Evolutionary conservation across 495 filamentous ascomycete species (phyloP).

Genomic region (Parathielavia hyrcaniae): DNA sequence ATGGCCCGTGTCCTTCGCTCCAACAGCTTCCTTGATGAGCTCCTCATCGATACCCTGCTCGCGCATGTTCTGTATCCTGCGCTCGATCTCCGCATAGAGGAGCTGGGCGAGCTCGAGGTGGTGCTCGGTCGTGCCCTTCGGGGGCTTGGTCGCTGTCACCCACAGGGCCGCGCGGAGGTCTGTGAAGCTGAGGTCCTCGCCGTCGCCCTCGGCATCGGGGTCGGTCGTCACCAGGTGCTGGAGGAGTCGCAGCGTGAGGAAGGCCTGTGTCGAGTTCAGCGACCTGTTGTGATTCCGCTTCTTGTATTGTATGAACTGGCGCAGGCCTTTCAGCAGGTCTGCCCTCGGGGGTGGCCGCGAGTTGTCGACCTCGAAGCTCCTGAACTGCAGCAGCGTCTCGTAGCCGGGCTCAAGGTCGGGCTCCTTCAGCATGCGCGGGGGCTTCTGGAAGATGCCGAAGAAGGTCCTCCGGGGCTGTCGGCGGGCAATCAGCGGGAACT

Average conservation of each 20-base stretch:
- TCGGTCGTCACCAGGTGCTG: conserved; percentile 49
- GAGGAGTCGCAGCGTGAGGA: conserved; percentile 51
- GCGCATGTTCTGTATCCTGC: conserved; percentile 18
- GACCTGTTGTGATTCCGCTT: conserved; percentile 37
- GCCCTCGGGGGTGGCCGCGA: conserved; percentile 52
- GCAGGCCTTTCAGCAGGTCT: conserved; percentile 58
- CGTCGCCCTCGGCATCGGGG: conserved; percentile 32
- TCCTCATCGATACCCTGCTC: conserved; percentile 33
- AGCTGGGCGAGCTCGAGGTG: conserved; percentile 52
- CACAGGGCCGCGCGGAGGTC: conserved; percentile 46
- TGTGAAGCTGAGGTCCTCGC: conserved; percentile 41
- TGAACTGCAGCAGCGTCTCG: conserved; percentile 48
- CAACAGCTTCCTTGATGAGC: conserved; percentile 34
- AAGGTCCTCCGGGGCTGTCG: conserved; percentile 45
- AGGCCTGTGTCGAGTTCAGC: conserved; percentile 62
- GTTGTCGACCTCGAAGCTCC: conserved; percentile 38
- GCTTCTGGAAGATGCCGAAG: conserved; percentile 53
- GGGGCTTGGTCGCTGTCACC: conserved; percentile 29
- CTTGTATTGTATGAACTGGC: conserved; percentile 56
- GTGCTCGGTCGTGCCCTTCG: conserved; percentile 34
- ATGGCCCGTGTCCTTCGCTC: conserved; percentile 28
- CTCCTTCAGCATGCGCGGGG: conserved; percentile 46
- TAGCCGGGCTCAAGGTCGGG: conserved; percentile 57
- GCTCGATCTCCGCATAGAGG: conserved; percentile 50
- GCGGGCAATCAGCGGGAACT: conserved; percentile 28